Evolutionary conservation across 257 asterid species (phyloP).

Genomic region (Schizonepeta tenuifolia): DNA sequence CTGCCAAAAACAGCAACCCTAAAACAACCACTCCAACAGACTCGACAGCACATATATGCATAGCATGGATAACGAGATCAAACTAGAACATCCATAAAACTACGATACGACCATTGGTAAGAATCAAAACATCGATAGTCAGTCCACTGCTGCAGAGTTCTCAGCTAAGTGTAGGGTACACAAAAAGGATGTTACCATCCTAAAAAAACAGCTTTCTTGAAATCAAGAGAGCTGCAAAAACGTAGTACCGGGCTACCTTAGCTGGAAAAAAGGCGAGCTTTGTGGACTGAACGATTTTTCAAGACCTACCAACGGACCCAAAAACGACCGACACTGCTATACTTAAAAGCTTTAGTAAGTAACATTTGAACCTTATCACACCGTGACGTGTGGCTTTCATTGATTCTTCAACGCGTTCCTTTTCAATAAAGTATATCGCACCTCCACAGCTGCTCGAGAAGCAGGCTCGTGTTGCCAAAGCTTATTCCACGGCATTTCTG

Average conservation of each 20-base stretch:
- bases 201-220: slow-evolving; percentile 47
- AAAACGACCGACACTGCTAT: slow-evolving; percentile 42
- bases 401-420: neutral
- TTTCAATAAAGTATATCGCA: slow-evolving; percentile 71
- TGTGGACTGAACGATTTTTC: slow-evolving; percentile 31
- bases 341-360: slow-evolving; percentile 29
- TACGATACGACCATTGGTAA: slow-evolving; percentile 37
- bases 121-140: slow-evolving; percentile 44
- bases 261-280: slow-evolving; percentile 55
- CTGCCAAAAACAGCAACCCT: slow-evolving; percentile 51
- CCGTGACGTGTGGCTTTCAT: neutral
- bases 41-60: slow-evolving; percentile 29
- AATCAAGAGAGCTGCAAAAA: slow-evolving; percentile 55
- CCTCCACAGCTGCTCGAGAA: slow-evolving; percentile 68
- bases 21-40: slow-evolving; percentile 39
- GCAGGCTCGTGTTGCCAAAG: slow-evolving; percentile 44
- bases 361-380: slow-evolving; percentile 21
- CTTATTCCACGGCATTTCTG: slow-evolving; percentile 63
- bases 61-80: slow-evolving; percentile 23
- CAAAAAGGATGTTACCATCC: slow-evolving; percentile 45
- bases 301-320: slow-evolving; percentile 49
- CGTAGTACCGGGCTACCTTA: slow-evolving; percentile 42
- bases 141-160: slow-evolving; percentile 43
- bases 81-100: slow-evolving; percentile 16
- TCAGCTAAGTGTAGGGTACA: slow-evolving; percentile 48